phyloP scores from a whole-genome alignment of 495 filamentous ascomycete species.

The Thozetella sp. region DNA sequence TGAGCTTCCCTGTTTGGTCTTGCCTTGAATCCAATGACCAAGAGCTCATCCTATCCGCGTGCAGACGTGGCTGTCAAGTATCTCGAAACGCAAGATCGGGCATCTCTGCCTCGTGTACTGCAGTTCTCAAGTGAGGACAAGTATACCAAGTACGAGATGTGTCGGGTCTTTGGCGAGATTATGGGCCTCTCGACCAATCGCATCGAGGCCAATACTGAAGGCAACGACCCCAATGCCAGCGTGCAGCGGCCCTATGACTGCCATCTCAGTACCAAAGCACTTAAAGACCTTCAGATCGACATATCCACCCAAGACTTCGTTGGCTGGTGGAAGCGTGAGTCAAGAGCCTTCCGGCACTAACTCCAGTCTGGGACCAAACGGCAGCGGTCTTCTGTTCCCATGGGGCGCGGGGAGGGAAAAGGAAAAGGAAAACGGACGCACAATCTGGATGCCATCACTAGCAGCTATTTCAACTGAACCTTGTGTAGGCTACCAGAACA shows the following conservation, averaged over 20 bases:
- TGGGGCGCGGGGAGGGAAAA: too few relatives aligned
- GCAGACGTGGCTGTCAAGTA: constrained; percentile 69
- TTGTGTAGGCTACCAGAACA: too few relatives aligned
- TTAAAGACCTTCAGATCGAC: constrained; percentile 77
- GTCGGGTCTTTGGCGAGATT: constrained; percentile 76
- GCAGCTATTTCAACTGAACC: too few relatives aligned
- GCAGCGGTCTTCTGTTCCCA: too few relatives aligned
- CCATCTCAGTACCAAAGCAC: constrained; percentile 76
- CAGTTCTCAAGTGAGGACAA: constrained; percentile 89
- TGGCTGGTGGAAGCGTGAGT: constrained; percentile 74
- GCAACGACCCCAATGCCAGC: constrained; percentile 72
- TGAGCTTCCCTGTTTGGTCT: constrained; percentile 19
- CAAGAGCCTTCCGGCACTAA: constrained; percentile 48
- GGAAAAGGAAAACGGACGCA: too few relatives aligned
- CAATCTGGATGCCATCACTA: too few relatives aligned
- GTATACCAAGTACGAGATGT: constrained; percentile 92
- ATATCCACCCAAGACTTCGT: constrained; percentile 76
- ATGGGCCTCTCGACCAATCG: constrained; percentile 73
- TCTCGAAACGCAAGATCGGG: constrained; percentile 41
- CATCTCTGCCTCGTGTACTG: constrained; percentile 66
- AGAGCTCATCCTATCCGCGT: not conserved
- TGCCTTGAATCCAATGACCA: not conserved
- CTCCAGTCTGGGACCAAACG: not conserved
- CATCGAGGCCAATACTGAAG: constrained; percentile 72
- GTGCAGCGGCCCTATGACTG: constrained; percentile 89